Evolutionary conservation across 1,139 yeast species (phyloP).

Genomic region (Schizosaccharomyces versatilis): DNA sequence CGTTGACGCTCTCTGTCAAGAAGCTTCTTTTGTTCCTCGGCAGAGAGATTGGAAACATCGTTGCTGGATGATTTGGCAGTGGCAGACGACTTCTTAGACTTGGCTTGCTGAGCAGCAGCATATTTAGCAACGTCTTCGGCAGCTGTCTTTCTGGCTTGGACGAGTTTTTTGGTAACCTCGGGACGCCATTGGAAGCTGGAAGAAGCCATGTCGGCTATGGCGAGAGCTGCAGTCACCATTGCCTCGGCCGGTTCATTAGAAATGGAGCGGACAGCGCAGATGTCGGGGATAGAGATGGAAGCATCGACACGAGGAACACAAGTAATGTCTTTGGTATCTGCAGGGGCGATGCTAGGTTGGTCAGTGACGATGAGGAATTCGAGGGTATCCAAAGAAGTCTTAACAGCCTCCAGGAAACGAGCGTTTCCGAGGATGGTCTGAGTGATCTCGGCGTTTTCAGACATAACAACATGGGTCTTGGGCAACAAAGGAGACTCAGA

Average conservation of each 20-base stretch:
- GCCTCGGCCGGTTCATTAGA: neutral
- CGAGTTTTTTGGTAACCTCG: neutral
- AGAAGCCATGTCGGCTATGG: neutral
- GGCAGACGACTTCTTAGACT: neutral
- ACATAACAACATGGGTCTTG: constrained; percentile 52
- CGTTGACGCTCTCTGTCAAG: constrained; percentile 1
- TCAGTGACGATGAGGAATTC: constrained; percentile 64
- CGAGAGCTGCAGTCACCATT: neutral
- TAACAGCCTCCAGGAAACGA: constrained; percentile 25
- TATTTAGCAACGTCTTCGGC: neutral
- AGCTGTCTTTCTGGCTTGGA: neutral
- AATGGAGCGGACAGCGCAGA: neutral
- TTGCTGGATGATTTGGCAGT: neutral
- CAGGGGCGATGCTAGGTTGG: constrained; percentile 26
- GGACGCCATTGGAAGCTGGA: constrained; percentile 2
- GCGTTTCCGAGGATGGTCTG: constrained; percentile 30
- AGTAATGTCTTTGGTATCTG: neutral
- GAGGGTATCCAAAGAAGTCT: constrained; percentile 30
- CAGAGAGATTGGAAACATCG: neutral
- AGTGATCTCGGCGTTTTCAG: constrained; percentile 65
- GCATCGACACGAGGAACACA: neutral
- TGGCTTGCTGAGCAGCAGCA: neutral
- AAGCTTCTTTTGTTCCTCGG: neutral
- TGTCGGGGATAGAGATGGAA: neutral
- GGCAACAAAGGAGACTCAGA: constrained; percentile 40